These are phyloP conservation scores for Hypoxylon subgilvum DNA, from an alignment of 495 filamentous ascomycete species.

Conservation along the genomic window DNA sequence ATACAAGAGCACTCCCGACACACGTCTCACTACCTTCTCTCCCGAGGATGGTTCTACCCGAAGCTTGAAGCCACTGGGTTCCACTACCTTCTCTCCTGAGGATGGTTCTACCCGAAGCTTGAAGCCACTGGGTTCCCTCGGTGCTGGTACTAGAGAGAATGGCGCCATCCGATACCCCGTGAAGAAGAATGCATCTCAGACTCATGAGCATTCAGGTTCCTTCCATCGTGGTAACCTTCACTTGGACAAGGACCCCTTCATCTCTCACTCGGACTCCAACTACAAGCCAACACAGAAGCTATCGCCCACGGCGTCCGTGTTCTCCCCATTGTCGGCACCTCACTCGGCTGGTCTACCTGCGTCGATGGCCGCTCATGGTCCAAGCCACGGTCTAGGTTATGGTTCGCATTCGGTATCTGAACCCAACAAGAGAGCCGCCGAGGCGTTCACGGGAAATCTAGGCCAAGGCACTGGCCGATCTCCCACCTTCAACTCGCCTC, in stretches of 20 bases:
- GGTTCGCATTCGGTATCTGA: constrained; percentile 40
- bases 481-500: constrained; percentile 7
- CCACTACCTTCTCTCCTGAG: no score
- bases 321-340: no score
- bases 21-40: constrained; percentile 67
- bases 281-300: constrained; percentile 50
- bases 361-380: constrained; percentile 37
- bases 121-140: constrained; percentile 38
- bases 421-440: constrained; percentile 17
- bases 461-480: constrained; percentile 5
- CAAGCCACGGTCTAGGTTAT: no score
- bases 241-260: constrained; percentile 53
- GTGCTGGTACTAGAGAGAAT: constrained; percentile 22
- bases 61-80: constrained; percentile 40
- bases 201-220: constrained; percentile 20
- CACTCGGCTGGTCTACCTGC: no score
- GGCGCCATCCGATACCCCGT: constrained; percentile 27
- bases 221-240: constrained; percentile 24
- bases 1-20: constrained; percentile 67
- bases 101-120: constrained; percentile 51
- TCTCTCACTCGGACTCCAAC: constrained; percentile 35
- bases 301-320: constrained; percentile 57
- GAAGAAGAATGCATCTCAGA: constrained; percentile 18
- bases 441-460: constrained; percentile 12
- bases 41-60: constrained; percentile 58